Evolutionary conservation across 257 asterid genomes (phyloP).

Genomic region (Rauvolfia tetraphylla): DNA sequence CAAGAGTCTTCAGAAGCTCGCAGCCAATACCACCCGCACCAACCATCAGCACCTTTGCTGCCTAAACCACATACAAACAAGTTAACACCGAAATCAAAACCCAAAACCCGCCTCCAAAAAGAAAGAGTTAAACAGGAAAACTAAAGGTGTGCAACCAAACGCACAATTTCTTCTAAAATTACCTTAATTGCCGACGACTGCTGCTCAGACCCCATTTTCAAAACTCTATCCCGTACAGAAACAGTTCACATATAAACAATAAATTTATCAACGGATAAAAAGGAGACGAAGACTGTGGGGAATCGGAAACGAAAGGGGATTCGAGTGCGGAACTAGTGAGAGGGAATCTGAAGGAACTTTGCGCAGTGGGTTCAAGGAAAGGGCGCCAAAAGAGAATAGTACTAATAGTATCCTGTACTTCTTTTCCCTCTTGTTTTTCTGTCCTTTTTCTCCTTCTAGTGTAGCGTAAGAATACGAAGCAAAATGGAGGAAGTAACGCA

Average conservation of each 20-base stretch:
- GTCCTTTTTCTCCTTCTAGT: neutral
- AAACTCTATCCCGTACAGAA: too few relatives aligned
- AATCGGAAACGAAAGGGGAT: slow-evolving; percentile 19
- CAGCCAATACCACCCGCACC: slow-evolving; percentile 99
- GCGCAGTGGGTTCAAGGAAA: slow-evolving; percentile 23
- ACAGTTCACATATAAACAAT: slow-evolving; percentile 5
- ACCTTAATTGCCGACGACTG: slow-evolving; percentile 69
- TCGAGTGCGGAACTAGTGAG: neutral
- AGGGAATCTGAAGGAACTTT: slow-evolving; percentile 33
- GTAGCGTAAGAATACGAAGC: neutral
- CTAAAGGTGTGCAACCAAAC: neutral
- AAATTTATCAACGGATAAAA: neutral
- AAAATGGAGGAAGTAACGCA: neutral
- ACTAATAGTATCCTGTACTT: neutral
- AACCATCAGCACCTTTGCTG: slow-evolving; percentile 91
- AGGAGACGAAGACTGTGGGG: slow-evolving; percentile 14
- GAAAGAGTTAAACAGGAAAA: slow-evolving; percentile 4
- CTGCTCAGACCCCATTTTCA: slow-evolving; percentile 60
- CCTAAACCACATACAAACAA: slow-evolving; percentile 37
- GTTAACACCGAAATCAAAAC: slow-evolving; percentile 13
- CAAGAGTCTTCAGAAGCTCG: slow-evolving; percentile 92
- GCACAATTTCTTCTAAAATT: neutral
- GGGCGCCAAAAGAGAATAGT: slow-evolving; percentile 53
- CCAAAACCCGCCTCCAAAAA: neutral
- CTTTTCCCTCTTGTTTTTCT: neutral